A percentile compares a stretch with the other conserved stretches of the same genome.
Evolutionary conservation across 352 stramenopile genomes (phyloP).

Genomic region (Globisporangium orthogonon): DNA sequence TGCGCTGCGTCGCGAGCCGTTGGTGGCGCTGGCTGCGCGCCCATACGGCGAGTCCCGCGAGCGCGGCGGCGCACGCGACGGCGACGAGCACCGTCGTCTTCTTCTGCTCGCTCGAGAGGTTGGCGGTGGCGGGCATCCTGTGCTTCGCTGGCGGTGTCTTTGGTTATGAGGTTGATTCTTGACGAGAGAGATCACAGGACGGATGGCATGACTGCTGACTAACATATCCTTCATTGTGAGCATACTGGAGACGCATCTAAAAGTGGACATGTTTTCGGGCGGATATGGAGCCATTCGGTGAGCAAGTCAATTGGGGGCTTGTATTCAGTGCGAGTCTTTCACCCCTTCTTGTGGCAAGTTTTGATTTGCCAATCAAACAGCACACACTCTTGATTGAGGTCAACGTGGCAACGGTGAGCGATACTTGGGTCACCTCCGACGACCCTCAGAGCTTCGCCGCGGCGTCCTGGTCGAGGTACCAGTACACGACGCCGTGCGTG

Average conservation of each 20-base stretch:
- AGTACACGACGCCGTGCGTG: constrained; percentile 64
- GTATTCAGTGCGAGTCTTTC: no score
- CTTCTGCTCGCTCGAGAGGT: constrained; percentile 28
- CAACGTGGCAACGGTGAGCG: no score
- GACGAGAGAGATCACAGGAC: no score
- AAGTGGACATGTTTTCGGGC: no score
- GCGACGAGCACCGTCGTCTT: constrained; percentile 59
- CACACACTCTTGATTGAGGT: no score
- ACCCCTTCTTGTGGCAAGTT: no score
- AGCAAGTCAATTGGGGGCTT: no score
- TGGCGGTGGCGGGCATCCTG: constrained; percentile 2
- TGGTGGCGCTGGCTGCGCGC: constrained; percentile 40
- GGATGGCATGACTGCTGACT: no score
- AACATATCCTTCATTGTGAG: no score
- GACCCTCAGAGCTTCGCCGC: constrained; percentile 41
- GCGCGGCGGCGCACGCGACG: constrained; percentile 31
- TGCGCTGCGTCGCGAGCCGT: constrained; percentile 29
- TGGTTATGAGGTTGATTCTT: background rate
- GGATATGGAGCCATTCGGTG: no score
- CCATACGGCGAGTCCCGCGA: constrained; percentile 48
- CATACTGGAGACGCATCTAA: no score
- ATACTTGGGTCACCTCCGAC: constrained; percentile 7
- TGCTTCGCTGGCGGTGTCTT: constrained; percentile 3
- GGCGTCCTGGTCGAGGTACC: constrained; percentile 83
- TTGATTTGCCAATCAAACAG: constrained; percentile 8